Conservation (phyloP, 2,329 filamentous ascomycete genomes). For the Monilinia fructicola region DNA sequence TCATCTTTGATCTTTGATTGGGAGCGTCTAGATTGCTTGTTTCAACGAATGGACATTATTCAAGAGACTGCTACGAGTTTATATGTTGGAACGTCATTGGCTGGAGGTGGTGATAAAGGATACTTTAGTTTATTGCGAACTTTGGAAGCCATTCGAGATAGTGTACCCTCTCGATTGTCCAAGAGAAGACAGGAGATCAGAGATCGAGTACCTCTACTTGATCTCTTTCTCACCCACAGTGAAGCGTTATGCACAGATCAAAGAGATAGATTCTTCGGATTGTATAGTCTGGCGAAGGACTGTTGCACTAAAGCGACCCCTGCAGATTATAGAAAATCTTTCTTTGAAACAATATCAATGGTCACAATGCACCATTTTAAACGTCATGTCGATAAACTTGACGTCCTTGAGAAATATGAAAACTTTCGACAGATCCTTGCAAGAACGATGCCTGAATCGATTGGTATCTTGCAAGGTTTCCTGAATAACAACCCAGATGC, state of each 20-base stretch:
- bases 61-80: constrained; percentile 3
- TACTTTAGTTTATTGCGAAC: constrained; percentile 17
- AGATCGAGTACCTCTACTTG: constrained; percentile 11
- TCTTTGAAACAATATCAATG: constrained; percentile 20
- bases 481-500: constrained; percentile 1
- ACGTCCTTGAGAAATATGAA: constrained; percentile 19
- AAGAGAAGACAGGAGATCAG: constrained; percentile 19
- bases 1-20: constrained; percentile 21
- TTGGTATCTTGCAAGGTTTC: constrained; percentile 1
- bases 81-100: background rate
- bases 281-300: constrained; percentile 21
- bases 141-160: constrained; percentile 9
- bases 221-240: constrained; percentile 22
- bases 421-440: constrained; percentile 14
- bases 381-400: constrained; percentile 15
- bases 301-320: constrained; percentile 20
- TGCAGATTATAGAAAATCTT: constrained; percentile 21
- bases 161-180: constrained; percentile 16
- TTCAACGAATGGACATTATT: constrained; percentile 4
- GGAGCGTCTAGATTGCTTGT: constrained; percentile 19
- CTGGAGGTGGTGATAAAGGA: constrained; percentile 3
- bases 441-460: constrained; percentile 2
- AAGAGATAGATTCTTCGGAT: constrained; percentile 22
- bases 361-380: constrained; percentile 16
- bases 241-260: constrained; percentile 22